Evolutionary conservation across 139 green algal species (phyloP), one percentile per base, ranked within the genome.

Genomic region (Coccomyxa sp.): DNA sequence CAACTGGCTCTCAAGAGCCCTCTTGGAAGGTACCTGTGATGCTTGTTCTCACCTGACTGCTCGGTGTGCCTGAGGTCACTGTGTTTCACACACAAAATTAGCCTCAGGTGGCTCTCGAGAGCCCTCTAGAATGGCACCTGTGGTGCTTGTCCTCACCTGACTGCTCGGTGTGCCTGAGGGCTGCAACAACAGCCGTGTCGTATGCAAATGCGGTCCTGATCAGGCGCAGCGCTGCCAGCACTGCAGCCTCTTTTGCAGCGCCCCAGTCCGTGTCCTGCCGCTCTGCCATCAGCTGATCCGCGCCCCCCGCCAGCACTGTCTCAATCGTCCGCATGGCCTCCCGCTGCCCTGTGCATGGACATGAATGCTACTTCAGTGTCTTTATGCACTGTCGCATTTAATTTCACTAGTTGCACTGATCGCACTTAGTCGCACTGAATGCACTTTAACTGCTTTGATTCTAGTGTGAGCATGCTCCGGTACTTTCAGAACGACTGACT

Each of bases 161-260:
- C 31, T 80, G 86, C 31, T 74, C 58, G 13, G 79, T 63, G 18
- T 57, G 58, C 4, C 71, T 68, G 31, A 86, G 45, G 14, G 83
- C 79, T 7, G 71, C 77, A n/a, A 89, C 86, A 45, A 86, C 75
- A 10, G 67, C n/a, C 3, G 57, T 10, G 81, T 94, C 91, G 27
- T 82, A 57, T 14, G 88, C 85, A 59, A 95, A 80, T 13, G 84
- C 90, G 1, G 68, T 67, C 57, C 89, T 88, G 30, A 95, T 76
- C 80, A 95, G 84, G 57, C 85, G 85, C 71, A 95, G 84, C 25
- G 85, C 89, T 14, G 88, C 89, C 51, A 93, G 84, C 59, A 90
- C 84, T 0, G 91, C 90, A 7, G 57, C 76, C 79, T 92, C 86
- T 79, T 85, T 84, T 25, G 84, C 86, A 11, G 76, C 82, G 13